Percentiles rank a stretch among this genome's conserved stretches.
phyloP scores from a whole-genome alignment of 192 early-diverging fungal genomes.

The Dissophora globulifera region DNA sequence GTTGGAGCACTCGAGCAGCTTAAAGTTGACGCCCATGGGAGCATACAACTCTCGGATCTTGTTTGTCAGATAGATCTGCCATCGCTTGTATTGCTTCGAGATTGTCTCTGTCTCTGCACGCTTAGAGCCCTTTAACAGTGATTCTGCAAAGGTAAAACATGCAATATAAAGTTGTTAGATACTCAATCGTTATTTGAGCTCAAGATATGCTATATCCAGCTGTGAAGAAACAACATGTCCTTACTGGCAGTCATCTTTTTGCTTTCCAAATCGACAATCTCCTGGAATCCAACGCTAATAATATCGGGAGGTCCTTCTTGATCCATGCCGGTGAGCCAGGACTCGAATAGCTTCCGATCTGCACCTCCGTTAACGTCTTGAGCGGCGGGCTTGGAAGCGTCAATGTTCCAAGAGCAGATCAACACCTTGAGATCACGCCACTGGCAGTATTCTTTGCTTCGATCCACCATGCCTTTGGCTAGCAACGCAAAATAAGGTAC shows the following conservation, averaged over 20 bases:
- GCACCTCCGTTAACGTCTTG: constrained; percentile 69
- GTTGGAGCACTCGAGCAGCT: constrained; percentile 76
- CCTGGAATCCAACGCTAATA: constrained; percentile 86
- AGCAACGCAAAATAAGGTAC: background rate
- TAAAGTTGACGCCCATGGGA: constrained; percentile 57
- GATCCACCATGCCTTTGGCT: constrained; percentile 70
- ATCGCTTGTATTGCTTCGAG: constrained; percentile 81
- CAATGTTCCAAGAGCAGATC: constrained; percentile 95
- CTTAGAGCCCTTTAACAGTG: constrained; percentile 65
- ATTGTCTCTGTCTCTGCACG: constrained; percentile 66
- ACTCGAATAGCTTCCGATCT: constrained; percentile 53
- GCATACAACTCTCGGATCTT: constrained; percentile 66
- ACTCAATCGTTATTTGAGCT: too few relatives aligned
- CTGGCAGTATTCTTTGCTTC: constrained; percentile 68
- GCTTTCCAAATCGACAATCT: constrained; percentile 86
- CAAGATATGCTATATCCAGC: too few relatives aligned
- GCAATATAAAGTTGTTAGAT: constrained; percentile 40
- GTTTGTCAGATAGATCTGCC: constrained; percentile 80
- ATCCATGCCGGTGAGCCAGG: constrained; percentile 60
- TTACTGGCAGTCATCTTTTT: constrained; percentile 83
- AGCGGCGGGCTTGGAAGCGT: constrained; percentile 86
- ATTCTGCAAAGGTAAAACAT: constrained; percentile 48
- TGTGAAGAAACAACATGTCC: too few relatives aligned
- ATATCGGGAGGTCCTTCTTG: constrained; percentile 72
- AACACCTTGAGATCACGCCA: constrained; percentile 76